Evolutionary conservation across 371 early-diverging fungal species (phyloP).

Genomic region (Funneliformis caledonium): DNA sequence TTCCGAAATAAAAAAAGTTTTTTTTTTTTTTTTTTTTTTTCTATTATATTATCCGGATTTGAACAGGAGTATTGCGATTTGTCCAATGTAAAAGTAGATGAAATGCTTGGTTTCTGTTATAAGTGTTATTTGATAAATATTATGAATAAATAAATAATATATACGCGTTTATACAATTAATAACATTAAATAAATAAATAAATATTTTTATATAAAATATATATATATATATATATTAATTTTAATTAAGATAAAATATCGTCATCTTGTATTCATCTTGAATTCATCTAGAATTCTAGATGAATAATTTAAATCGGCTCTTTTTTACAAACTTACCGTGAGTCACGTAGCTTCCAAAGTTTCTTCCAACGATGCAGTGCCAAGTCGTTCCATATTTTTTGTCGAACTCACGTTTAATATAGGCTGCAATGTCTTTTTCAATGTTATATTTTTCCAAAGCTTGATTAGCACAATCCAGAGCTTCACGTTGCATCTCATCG

Average conservation of each 20-base stretch:
- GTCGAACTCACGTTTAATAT: constrained; percentile 98
- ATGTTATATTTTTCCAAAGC: constrained; percentile 94
- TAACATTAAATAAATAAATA: too few relatives aligned
- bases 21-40: too few relatives aligned
- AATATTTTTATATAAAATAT: too few relatives aligned
- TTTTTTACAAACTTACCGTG: constrained; percentile 72
- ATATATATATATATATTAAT: too few relatives aligned
- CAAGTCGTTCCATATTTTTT: constrained; percentile 96
- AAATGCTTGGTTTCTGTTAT: constrained; percentile 87
- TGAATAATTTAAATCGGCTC: neutral
- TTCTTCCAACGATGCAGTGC: constrained; percentile 98
- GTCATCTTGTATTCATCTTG: too few relatives aligned
- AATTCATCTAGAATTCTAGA: neutral
- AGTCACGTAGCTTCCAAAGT: constrained; percentile 97
- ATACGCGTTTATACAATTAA: neutral
- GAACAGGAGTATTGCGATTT: constrained; percentile 95
- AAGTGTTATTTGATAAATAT: neutral
- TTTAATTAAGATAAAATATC: too few relatives aligned
- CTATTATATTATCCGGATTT: constrained; percentile 75
- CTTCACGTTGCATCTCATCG: constrained; percentile 96
- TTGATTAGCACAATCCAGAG: constrained; percentile 88
- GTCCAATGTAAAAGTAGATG: constrained; percentile 97
- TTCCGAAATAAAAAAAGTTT: too few relatives aligned
- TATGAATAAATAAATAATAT: neutral
- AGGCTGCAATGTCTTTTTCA: constrained; percentile 97